Conservation (phyloP, 257 asterid genomes). For the Penstemon davidsonii region DNA sequence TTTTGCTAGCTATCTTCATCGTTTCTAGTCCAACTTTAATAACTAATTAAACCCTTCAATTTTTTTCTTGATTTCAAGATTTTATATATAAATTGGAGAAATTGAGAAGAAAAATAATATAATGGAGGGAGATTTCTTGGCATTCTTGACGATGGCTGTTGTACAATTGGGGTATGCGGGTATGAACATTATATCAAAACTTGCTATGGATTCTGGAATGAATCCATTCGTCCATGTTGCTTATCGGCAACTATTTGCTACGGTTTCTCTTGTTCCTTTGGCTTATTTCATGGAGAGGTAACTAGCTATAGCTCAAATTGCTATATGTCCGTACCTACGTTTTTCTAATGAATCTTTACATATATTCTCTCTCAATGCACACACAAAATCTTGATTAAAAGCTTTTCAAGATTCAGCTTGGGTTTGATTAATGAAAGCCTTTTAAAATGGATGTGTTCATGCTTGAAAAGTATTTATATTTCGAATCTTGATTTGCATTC, state of each 20-base stretch:
- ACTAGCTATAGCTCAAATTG: not conserved
- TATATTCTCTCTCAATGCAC: too few relatives aligned
- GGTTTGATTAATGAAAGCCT: too few relatives aligned
- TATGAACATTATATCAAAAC: constrained; percentile 75
- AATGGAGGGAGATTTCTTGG: constrained; percentile 47
- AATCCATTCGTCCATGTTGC: constrained; percentile 90
- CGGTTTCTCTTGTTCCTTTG: constrained; percentile 57
- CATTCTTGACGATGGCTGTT: constrained; percentile 61
- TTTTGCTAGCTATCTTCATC: not conserved
- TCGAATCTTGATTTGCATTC: too few relatives aligned
- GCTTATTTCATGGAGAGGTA: constrained; percentile 87
- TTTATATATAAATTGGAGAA: constrained; percentile 5
- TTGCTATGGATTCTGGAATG: constrained; percentile 95
- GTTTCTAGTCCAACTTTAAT: not conserved
- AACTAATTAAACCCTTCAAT: not conserved
- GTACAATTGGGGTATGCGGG: constrained; percentile 89
- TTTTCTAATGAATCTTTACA: too few relatives aligned
- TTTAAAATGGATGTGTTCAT: too few relatives aligned
- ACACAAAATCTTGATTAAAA: too few relatives aligned
- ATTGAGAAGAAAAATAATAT: constrained; percentile 21
- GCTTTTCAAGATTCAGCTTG: too few relatives aligned
- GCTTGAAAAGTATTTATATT: too few relatives aligned
- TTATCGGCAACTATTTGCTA: constrained; percentile 76
- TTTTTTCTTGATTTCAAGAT: constrained; percentile 11
- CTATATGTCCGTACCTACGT: too few relatives aligned